Evolutionary conservation across 2,329 filamentous ascomycete genomes (phyloP).

Genomic region (Nothophaeocryptopus gaeumannii): DNA sequence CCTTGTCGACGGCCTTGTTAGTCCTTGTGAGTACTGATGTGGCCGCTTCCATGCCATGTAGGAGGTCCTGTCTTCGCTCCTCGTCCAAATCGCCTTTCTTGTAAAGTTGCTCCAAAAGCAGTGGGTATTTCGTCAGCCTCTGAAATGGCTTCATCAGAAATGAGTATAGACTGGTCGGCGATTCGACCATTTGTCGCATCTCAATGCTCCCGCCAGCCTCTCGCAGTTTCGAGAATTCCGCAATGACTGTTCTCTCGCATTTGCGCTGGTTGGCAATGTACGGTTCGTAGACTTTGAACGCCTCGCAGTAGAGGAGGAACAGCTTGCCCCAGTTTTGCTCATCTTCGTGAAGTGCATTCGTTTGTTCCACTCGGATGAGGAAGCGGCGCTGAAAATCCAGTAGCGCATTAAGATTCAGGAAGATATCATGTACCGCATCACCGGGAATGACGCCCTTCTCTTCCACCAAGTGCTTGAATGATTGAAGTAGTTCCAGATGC

Average conservation of each 20-base stretch:
- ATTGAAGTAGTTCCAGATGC: slow-evolving; percentile 89
- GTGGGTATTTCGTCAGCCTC: slow-evolving; percentile 86
- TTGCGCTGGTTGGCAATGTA: slow-evolving; percentile 97
- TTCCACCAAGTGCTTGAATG: slow-evolving; percentile 85
- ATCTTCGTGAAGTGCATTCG: slow-evolving; percentile 73
- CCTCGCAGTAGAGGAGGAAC: slow-evolving; percentile 79
- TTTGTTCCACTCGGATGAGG: slow-evolving; percentile 91
- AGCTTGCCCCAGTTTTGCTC: slow-evolving; percentile 93
- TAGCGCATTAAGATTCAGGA: slow-evolving; percentile 91
- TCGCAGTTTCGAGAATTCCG: slow-evolving; percentile 83
- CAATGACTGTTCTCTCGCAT: slow-evolving; percentile 78
- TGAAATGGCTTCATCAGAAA: slow-evolving; percentile 98
- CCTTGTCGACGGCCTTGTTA: slow-evolving; percentile 86
- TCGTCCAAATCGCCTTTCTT: slow-evolving; percentile 78
- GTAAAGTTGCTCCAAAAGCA: slow-evolving; percentile 80
- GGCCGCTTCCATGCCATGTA: slow-evolving; percentile 74
- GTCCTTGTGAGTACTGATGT: slow-evolving; percentile 78
- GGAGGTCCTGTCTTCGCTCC: slow-evolving; percentile 67
- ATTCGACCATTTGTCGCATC: slow-evolving; percentile 72
- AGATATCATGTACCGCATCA: slow-evolving; percentile 89
- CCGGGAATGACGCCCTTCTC: slow-evolving; percentile 84
- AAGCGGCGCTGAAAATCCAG: slow-evolving; percentile 95
- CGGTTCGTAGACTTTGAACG: slow-evolving; percentile 89
- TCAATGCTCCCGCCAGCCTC: slow-evolving; percentile 63
- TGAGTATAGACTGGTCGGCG: slow-evolving; percentile 82